Evolutionary conservation across 2,329 filamentous ascomycete species (phyloP), one percentile per base, ranked within the genome.

Genomic region (Bipolaris zeicola): DNA sequence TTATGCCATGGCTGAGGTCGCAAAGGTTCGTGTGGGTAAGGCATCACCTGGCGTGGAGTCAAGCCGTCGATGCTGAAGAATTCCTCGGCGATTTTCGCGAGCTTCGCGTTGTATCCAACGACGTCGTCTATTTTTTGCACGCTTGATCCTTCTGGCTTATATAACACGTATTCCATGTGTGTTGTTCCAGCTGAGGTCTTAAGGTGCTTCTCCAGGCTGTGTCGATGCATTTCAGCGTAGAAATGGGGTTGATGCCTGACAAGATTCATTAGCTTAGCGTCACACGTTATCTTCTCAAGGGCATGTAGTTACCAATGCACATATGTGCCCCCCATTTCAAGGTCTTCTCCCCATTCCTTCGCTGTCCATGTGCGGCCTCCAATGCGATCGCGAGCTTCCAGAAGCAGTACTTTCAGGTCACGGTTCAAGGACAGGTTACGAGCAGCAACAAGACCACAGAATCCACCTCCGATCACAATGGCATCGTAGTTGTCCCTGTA

Each of bases 61-160:
- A 42, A 3, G 39, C 39, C 39, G 13, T 42, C 39, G 5, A 42
- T 42, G 39, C 39, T 42, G n/a, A 42, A 42, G 39, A 42, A 42
- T 26, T 42, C 3, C 10, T 42, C 39, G 13, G 39, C 39, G 11
- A 42, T 26, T 42, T 42, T 42, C 5, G 4, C 2, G 13, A 42
- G 0, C 22, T 42, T 42, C 11, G 39, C 39, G 13, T 42, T 42
- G 20, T 42, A 42, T 42, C 5, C 22, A 26, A 22, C 39, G 6
- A 26, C 13, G 39, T 42, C 22, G 20, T 42, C 39, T 42, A 42
- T 42, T 7, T 3, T 42, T 42, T 42, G 20, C 13, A 42, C 39
- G 20, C 39, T 42, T 42, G 39, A 42, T 42, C 39, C 39, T 42
- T 42, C 39, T 42, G 39, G 39, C 39, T 42, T 42, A 26, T 26